Evolutionary conservation across 2,329 filamentous ascomycete genomes (phyloP), one percentile per base, ranked within the genome.

Genomic region (Colletotrichum trifolii): DNA sequence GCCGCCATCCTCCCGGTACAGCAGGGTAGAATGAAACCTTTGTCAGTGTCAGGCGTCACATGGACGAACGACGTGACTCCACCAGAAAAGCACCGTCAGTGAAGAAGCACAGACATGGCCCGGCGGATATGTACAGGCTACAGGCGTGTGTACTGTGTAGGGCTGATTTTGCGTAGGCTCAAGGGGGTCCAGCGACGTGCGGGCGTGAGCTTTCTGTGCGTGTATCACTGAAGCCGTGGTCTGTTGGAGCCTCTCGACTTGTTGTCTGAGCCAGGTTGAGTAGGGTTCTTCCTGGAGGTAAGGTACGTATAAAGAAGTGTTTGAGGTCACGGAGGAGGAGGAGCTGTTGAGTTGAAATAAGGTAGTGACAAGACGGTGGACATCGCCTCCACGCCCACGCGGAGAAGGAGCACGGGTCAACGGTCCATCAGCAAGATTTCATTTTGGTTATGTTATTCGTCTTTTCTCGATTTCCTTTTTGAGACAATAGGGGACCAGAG

Each of bases 161-260:
- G 63, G 63, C 63, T 66, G 58, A 66, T 62, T 62, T 63, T 25
- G 25, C 25, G 58, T 58, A 40, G 58, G 58, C 58, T 66, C 52
- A 42, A 47, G 40, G 63, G 58, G 50, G 25, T 25, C 25, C 25
- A 25, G 25, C 25, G 25, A 25, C 25, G 25, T 25, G 25, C 25
- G 25, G 25, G 25, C 25, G 25, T 25, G 25, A 25, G 25, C 25
- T 25, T 25, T 25, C 25, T 25, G 25, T 25, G 25, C 25, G 25
- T 25, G 25, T 25, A 25, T 25, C 25, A 25, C 4, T 25, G 25
- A 25, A 25, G 25, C 25, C 25, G 25, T 25, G 25, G 25, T 25
- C 4, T 25, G 25, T 25, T 5, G 4, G 4, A 5, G 25, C 25
- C 25, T 25, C 25, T 25, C 25, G 25, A 25, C 25, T 25, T 25